Base-by-base conservation (phyloP, 768 basidiomycete species). In the Boletus fagicola region DNA sequence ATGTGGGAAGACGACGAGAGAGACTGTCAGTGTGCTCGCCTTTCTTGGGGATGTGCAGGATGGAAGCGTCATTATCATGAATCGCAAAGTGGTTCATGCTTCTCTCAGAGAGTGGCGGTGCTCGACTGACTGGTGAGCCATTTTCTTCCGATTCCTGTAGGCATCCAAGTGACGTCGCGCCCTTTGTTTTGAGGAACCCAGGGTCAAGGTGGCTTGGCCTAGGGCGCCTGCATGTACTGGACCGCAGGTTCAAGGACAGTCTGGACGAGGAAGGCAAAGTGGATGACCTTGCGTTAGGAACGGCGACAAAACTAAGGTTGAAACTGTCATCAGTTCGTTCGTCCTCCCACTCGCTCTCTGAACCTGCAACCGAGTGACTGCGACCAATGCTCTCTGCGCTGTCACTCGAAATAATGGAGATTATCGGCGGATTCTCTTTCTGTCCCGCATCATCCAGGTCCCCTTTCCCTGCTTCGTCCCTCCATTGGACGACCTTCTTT, bases 311-410 rank as follows among this genome's bases (percentile, higher is more conserved):
- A 67, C 79, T 84, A 58, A 85, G 56, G 61, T 77, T 83, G 63
- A 88, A 66, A 67, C 87, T 90, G 49, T 90, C 90, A 9, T 94
- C 90, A 1, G 88, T 90, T 74, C 83, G 88, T 67, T 92, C 90
- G 66, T 93, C 90, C 72, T 93, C 91, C 91, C 92, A 93, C 55
- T 94, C 91, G 69, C 87, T 91, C 63, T 92, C 90, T 6, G 88
- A 90, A 7, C 84, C 80, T 46, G 84, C 80, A 24, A 80, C 70
- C 4, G 85, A 85, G 36, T 72, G 67, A 45, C 63, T 62, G 35
- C 69, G 72, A 36, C 59, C 58, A 48, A 72, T 62, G 44, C 70
- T 71, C 40, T 70, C 70, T 38, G 62, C 45, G 33, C 66, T 78
- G 56, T 84, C 75, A 18, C 69, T 71, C 15, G 77, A 62, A 39